Evolutionary conservation across 2,329 filamentous ascomycete genomes (phyloP).

Genomic region (Dothistroma septosporum): DNA sequence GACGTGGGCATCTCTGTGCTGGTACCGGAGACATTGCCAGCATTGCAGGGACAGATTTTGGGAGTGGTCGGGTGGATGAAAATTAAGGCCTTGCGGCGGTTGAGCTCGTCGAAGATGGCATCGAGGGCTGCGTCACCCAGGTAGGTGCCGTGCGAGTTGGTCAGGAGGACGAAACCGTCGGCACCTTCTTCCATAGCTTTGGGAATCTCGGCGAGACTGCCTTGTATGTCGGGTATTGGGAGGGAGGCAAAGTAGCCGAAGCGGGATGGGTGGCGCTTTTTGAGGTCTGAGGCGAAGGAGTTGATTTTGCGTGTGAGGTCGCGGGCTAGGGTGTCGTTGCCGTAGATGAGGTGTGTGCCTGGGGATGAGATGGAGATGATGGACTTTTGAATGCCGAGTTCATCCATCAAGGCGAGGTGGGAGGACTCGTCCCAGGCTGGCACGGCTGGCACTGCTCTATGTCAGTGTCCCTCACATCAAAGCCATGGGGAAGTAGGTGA

Average conservation of each 20-base stretch:
- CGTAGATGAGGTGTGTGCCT: conserved; percentile 46
- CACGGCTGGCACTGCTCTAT: conserved; percentile 38
- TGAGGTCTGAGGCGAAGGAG: conserved; percentile 40
- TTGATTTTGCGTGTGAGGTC: conserved; percentile 42
- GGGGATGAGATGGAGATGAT: conserved; percentile 55
- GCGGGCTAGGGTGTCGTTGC: conserved; percentile 37
- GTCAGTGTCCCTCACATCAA: no score
- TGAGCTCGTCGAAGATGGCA: conserved; percentile 47
- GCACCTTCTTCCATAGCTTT: conserved; percentile 42
- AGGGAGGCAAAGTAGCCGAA: conserved; percentile 55
- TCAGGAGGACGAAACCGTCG: conserved; percentile 51
- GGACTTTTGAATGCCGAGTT: conserved; percentile 48
- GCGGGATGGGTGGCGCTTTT: conserved; percentile 35
- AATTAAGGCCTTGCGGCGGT: conserved; percentile 44
- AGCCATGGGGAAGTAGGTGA: no score
- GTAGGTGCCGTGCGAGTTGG: conserved; percentile 53
- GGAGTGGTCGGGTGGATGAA: conserved; percentile 56
- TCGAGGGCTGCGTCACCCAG: conserved; percentile 47
- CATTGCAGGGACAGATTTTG: conserved; percentile 33
- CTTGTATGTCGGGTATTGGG: conserved; percentile 49
- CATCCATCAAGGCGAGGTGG: conserved; percentile 51
- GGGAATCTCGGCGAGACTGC: conserved; percentile 48
- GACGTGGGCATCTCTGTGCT: conserved; percentile 23
- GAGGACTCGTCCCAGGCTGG: conserved; percentile 43
- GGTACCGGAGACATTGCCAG: conserved; percentile 6